Base-by-base conservation (phyloP, 257 asterid genomes). In the Ballota nigra region DNA sequence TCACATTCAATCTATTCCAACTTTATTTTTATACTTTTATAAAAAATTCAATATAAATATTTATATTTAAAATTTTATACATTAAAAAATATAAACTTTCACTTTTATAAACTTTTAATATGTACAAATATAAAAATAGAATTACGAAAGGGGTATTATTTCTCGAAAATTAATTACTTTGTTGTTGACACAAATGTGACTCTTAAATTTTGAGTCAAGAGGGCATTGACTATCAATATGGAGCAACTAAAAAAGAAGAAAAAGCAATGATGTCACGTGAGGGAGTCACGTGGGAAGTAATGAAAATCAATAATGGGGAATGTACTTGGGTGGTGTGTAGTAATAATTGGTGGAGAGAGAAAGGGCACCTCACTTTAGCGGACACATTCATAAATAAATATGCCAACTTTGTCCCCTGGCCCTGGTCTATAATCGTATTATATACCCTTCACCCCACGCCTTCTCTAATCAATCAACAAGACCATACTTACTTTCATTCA, bases 271-370 rank as follows among this genome's bases (percentile, higher is more conserved):
- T 58, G 68, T 74, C 85, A 81, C 85, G 82, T 81, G 82, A 74
- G 80, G 71, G 75, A 57, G 82, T 80, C 85, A 80, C 85, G 83
- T 56, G 51, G 70, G 63, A 55, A 65, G 69, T 68, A 80, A 77
- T 70, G 65, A 69, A 40, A 62, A 33, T 15, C 71, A 84, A 84
- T 83, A 78, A 79, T 85, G 83, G 72, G 70, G 76, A 77, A 41
- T 80, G 90, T 81, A 81, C 89, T 83, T 84, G 83, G 84, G 82
- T 72, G 72, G 86, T 84, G 83, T 81, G 88, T 64, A 58, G 85
- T 85, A 85, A 88, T 90, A 79, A 88, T 90, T 82, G 88, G 83
- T 74, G 85, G 80, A 78, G 75, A 77, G 72, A 70, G 78, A 72
- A 70, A 80, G 83, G 70, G 66, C 31, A 76, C 85, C 90, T 66